Evolutionary conservation across 2,329 filamentous ascomycete species (phyloP), one percentile per base, ranked within the genome.

Genomic region (Furcasterigmium sp.): DNA sequence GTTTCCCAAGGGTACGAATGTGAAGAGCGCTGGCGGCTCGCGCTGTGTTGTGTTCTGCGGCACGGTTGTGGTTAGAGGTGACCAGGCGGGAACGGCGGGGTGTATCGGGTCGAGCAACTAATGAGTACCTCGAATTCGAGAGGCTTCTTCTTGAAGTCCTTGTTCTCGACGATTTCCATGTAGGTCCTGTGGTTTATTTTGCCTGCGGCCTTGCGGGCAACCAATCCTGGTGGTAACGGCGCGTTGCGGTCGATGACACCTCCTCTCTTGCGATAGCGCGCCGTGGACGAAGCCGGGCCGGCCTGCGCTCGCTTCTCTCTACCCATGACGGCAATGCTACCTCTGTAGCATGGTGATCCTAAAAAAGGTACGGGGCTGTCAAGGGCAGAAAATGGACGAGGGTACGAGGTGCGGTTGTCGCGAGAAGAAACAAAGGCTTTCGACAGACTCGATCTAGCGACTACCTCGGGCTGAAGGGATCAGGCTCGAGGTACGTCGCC

Each of bases 141-240:
- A 55, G 79, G 83, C 63, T 78, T 78, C 57, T 78, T 78, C 59
- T 80, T 83, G 57, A 75, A 79, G 50, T 83, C 75, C 45, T 72
- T 72, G 54, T 84, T 84, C 53, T 83, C 75, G 46, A 82, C 74
- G 48, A 82, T 71, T 59, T 84, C 80, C 53, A 80, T 81, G 55
- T 80, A 82, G 13, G 76, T 73, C 51, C 77, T 73, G 58, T 84
- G 76, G 55, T 80, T 80, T 35, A 70, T 62, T 47, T 70, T 75
- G 28, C 71, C 63, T 13, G 62, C 45, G 20, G 59, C 51, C 37
- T 63, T 69, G 9, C 36, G 39, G 37, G 65, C 64, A 40, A 64
- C 60, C 41, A 70, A 57, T 39, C 55, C 58, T 20, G 54, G 46
- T 13, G 61, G 63, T 47, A 60, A 51, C 44, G 63, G 60, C 28